Conservation (phyloP, 441 rosid species). For the Hypseocharis bilobata region DNA sequence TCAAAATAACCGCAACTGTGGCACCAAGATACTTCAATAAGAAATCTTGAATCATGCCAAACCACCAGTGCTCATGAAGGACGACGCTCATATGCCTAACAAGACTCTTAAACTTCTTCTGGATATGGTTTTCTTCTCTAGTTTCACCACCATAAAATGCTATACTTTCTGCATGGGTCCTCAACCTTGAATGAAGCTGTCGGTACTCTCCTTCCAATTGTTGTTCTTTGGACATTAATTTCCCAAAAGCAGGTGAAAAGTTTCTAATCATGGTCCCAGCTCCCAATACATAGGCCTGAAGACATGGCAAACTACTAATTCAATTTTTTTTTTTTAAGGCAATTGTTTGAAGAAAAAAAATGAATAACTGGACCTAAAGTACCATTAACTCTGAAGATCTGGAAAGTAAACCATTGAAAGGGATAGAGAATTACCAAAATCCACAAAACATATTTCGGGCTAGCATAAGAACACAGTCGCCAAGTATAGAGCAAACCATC, state of each 20-base stretch:
- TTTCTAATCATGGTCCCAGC: slow-evolving; percentile 83
- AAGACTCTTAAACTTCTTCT: slow-evolving; percentile 70
- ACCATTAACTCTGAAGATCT: neutral
- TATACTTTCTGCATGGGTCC: slow-evolving; percentile 98
- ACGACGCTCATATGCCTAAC: slow-evolving; percentile 64
- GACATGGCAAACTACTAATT: slow-evolving; percentile 15
- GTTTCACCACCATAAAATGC: slow-evolving; percentile 95
- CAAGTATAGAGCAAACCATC: slow-evolving; percentile 90
- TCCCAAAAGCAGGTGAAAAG: slow-evolving; percentile 93
- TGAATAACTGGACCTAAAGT: no score
- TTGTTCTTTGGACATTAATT: slow-evolving; percentile 85
- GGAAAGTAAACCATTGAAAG: slow-evolving; percentile 7
- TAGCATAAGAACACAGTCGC: slow-evolving; percentile 94
- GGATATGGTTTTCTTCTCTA: slow-evolving; percentile 88
- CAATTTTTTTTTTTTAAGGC: no score
- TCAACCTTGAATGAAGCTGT: slow-evolving; percentile 87
- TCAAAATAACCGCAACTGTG: slow-evolving; percentile 82
- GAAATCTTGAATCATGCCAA: slow-evolving; percentile 99
- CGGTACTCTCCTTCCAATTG: slow-evolving; percentile 97
- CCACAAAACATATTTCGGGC: slow-evolving; percentile 93
- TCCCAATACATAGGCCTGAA: slow-evolving; percentile 83
- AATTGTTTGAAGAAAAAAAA: slow-evolving; percentile 1
- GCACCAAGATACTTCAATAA: slow-evolving; percentile 96
- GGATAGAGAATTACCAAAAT: slow-evolving; percentile 58
- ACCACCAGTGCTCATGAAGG: slow-evolving; percentile 98